Evolutionary conservation across 225 moss, liverwort and hornwort species (phyloP), one percentile per base, ranked within the genome.

Genomic region (Neckera pumila): DNA sequence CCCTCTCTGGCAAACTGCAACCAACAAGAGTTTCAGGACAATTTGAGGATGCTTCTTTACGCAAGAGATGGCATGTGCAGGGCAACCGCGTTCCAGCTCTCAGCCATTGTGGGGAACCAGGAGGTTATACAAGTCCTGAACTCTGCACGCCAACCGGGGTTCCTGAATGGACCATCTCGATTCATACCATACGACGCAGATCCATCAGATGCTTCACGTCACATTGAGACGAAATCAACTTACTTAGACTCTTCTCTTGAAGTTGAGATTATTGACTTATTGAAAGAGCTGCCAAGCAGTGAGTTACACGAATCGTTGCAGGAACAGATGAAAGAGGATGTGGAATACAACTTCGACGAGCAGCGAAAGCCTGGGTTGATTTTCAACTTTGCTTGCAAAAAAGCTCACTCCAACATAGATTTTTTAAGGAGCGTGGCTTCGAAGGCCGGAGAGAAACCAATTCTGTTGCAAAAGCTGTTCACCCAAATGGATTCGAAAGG

Each of bases 401-500:
- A 21, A 30, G 84, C 85, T 31, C 31, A 67, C 36, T 49, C 66
- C 30, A 60, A 77, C 66, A 61, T 78, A 56, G 54, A 4, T 33
- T 86, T 91, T 61, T 51, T 86, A 30, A 38, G 13, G 31, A 84
- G 60, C 26, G 47, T 89, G 14, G 54, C 19, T n/a, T 60, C 13
- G 22, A 81, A 64, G 56, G 84, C 87, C 11, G 36, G 4, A 30
- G 73, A 59, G 54, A 76, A 79, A 73, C 65, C n/a, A 3, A 28
- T 16, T 25, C 60, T 86, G 17, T 60, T 83, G 60, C 64, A 25
- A 20, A 71, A 57, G 20, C 79, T 93, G 12, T 94, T 90, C 70
- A 84, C 80, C 31, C 84, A 89, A 11, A 51, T 60, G 73, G 93
- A 93, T 85, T 88, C 86, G 31, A 89, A 89, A 56, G 91, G 89